Evolutionary conservation across 345 rosid genomes (phyloP).

Genomic region (Murraya koenigii): DNA sequence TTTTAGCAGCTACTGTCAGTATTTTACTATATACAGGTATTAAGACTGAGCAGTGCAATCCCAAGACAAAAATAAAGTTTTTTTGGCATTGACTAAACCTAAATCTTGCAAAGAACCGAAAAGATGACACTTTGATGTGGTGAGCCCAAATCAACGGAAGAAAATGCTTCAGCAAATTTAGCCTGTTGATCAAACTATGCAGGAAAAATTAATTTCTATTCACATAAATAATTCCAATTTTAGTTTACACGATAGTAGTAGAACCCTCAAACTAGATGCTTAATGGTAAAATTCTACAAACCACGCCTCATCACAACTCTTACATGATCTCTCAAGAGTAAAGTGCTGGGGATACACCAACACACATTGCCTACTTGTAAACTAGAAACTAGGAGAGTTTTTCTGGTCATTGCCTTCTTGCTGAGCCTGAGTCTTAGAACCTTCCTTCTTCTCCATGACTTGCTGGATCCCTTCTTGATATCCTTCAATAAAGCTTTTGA

Average conservation of each 20-base stretch:
- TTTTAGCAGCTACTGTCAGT: neutral
- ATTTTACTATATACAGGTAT: slow-evolving; percentile 2
- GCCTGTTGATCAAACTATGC: neutral
- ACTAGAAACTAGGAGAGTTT: slow-evolving; percentile 17
- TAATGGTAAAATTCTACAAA: slow-evolving; percentile 16
- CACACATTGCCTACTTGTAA: neutral
- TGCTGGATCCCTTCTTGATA: slow-evolving; percentile 80
- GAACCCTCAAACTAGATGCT: slow-evolving; percentile 1
- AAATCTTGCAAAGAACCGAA: neutral
- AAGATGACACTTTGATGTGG: neutral
- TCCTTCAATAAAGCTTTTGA: slow-evolving; percentile 64
- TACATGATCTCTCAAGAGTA: neutral
- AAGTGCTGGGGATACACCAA: neutral
- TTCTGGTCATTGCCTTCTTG: slow-evolving; percentile 23
- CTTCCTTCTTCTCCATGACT: slow-evolving; percentile 55
- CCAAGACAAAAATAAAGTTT: neutral
- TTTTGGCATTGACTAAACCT: neutral
- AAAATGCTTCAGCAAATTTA: slow-evolving; percentile 3
- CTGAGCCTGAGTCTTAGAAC: slow-evolving; percentile 35
- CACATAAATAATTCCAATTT: slow-evolving; percentile 6
- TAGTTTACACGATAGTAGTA: slow-evolving; percentile 6
- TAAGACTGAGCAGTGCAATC: neutral
- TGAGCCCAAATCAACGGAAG: neutral
- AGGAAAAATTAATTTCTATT: slow-evolving; percentile 3
- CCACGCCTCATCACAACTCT: neutral